Conservation (phyloP, 495 filamentous ascomycete species). For the Penicillium coffeae region DNA sequence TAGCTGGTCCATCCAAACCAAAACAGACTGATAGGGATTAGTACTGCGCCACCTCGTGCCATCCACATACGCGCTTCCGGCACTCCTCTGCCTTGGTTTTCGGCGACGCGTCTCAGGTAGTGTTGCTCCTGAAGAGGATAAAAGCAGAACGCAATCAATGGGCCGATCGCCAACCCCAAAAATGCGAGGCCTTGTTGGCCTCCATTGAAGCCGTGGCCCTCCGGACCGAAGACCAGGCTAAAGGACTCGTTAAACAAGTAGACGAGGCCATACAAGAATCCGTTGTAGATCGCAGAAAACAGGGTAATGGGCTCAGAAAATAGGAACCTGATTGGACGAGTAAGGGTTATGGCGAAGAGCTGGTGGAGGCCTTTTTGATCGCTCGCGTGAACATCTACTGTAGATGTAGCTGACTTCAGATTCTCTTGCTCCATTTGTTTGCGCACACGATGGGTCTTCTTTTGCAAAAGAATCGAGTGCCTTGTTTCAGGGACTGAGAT, state of each 20-base stretch:
- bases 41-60: slow-evolving; percentile 36
- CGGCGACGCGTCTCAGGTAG: slow-evolving; percentile 41
- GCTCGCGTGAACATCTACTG: slow-evolving; percentile 31
- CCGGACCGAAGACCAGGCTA: slow-evolving; percentile 41
- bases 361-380: slow-evolving; percentile 50
- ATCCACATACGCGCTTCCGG: slow-evolving; percentile 63
- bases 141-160: slow-evolving; percentile 35
- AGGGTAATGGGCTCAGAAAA: slow-evolving; percentile 51
- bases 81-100: slow-evolving; percentile 38
- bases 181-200: slow-evolving; percentile 37
- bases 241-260: slow-evolving; percentile 57
- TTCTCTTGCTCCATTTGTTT: slow-evolving; percentile 47
- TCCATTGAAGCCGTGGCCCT: slow-evolving; percentile 40
- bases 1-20: slow-evolving; percentile 49
- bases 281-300: slow-evolving; percentile 54
- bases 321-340: slow-evolving; percentile 47
- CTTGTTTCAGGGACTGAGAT: slow-evolving; percentile 43
- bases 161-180: slow-evolving; percentile 41
- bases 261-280: slow-evolving; percentile 62
- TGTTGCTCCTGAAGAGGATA: slow-evolving; percentile 45
- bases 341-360: slow-evolving; percentile 53
- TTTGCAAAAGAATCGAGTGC: slow-evolving; percentile 47
- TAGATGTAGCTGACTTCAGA: slow-evolving; percentile 44
- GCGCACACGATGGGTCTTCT: slow-evolving; percentile 45
- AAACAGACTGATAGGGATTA: slow-evolving; percentile 43